Percentiles rank a stretch among this genome's conserved stretches.
Conservation (phyloP, 2,329 filamentous ascomycete genomes). For the Fusarium caatingaense region DNA sequence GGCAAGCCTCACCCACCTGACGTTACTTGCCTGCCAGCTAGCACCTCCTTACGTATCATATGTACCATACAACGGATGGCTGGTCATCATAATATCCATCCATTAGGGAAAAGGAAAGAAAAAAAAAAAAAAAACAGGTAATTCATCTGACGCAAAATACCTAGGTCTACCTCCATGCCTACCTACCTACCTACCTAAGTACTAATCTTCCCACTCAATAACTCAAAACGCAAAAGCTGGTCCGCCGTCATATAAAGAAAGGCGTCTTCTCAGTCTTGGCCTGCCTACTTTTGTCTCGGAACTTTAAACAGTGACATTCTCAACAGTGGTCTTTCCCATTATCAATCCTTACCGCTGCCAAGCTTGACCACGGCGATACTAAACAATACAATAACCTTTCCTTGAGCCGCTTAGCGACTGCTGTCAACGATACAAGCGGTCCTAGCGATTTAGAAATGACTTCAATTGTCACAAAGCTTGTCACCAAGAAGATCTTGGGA, state of each 20-base stretch:
- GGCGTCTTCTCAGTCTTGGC: constrained; percentile 10
- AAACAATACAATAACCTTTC: background rate
- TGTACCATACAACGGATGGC: background rate
- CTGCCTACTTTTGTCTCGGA: constrained; percentile 27
- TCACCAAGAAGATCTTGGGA: constrained; percentile 67
- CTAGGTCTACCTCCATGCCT: background rate
- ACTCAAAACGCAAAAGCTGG: constrained; percentile 2
- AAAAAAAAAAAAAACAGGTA: constrained; percentile 30
- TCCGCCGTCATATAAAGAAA: constrained; percentile 15
- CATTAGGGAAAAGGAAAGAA: background rate
- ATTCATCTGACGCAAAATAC: constrained; percentile 23
- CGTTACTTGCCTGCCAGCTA: background rate
- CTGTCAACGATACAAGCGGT: background rate
- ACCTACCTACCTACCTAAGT: background rate
- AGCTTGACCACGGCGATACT: constrained; percentile 4
- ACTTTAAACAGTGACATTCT: constrained; percentile 21
- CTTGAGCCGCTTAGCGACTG: background rate
- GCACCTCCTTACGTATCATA: background rate
- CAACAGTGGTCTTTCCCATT: constrained; percentile 1
- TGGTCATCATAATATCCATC: constrained; percentile 22
- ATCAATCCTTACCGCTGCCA: background rate
- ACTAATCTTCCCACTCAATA: background rate
- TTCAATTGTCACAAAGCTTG: constrained; percentile 62
- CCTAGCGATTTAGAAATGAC: constrained; percentile 57
- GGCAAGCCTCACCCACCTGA: constrained; percentile 36